Conservation (phyloP, 345 rosid genomes). For the Gossypium bickii region DNA sequence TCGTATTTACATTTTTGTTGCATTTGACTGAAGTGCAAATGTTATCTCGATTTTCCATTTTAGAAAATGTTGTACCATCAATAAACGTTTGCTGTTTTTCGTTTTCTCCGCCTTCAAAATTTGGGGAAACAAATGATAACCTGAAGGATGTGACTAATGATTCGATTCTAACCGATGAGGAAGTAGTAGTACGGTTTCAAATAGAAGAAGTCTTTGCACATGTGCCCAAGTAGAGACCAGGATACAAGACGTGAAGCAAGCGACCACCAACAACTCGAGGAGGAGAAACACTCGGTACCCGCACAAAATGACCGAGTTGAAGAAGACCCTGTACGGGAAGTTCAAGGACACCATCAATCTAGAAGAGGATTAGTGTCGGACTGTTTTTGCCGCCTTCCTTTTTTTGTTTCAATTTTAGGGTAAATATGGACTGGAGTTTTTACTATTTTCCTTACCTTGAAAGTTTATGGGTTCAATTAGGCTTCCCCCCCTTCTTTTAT, state of each 20-base stretch:
- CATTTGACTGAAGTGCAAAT: not conserved
- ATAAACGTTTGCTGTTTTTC: not conserved
- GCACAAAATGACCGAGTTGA: constrained; percentile 69
- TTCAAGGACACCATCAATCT: constrained; percentile 88
- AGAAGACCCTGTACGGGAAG: constrained; percentile 84
- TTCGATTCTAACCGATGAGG: constrained; percentile 88
- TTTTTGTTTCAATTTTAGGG: not conserved
- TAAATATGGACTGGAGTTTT: too few species aligned
- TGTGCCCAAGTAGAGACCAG: constrained; percentile 64
- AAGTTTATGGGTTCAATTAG: too few species aligned
- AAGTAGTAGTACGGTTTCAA: constrained; percentile 75
- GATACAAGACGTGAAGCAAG: constrained; percentile 77
- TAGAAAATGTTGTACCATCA: not conserved
- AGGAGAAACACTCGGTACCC: constrained; percentile 59
- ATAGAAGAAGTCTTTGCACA: constrained; percentile 93
- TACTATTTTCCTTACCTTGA: too few species aligned
- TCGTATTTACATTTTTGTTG: not conserved
- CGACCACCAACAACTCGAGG: constrained; percentile 54
- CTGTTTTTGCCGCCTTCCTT: not conserved
- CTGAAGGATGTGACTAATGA: constrained; percentile 91
- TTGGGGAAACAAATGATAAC: constrained; percentile 76
- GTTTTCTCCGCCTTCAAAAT: not conserved
- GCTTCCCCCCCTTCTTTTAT: too few species aligned
- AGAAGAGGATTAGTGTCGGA: constrained; percentile 61
- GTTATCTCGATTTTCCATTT: not conserved